Evolutionary conservation across 345 rosid species (phyloP).

Genomic region (Capsella bursapastoris): DNA sequence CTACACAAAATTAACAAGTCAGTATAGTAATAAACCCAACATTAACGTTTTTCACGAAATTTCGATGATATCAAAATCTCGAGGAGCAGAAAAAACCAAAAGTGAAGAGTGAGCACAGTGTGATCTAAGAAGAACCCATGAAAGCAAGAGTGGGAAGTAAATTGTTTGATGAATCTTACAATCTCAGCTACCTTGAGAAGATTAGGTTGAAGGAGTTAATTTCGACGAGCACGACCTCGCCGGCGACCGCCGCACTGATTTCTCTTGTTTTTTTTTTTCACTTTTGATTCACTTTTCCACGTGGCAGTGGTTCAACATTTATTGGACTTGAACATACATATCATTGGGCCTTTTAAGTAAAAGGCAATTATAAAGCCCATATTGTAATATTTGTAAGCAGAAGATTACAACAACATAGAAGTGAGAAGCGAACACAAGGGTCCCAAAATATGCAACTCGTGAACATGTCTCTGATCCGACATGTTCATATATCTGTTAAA

Average conservation of each 20-base stretch:
- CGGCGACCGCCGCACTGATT: constrained; percentile 38
- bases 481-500: too few species aligned
- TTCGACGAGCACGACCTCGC: constrained; percentile 30
- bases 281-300: not conserved
- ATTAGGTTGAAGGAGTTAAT: not conserved
- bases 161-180: not conserved
- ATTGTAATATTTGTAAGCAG: not conserved
- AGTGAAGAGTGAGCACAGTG: not conserved
- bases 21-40: not conserved
- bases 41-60: constrained; percentile 2
- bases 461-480: too few species aligned
- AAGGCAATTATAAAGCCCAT: constrained; percentile 18
- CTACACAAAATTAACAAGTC: not conserved
- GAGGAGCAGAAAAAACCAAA: not conserved
- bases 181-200: constrained; percentile 3
- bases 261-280: not conserved
- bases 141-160: not conserved
- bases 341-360: constrained; percentile 30
- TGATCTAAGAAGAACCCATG: constrained; percentile 22
- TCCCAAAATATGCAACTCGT: too few species aligned
- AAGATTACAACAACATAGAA: not conserved
- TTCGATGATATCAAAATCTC: not conserved
- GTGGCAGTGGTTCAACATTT: constrained; percentile 2
- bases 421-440: too few species aligned
- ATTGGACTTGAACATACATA: constrained; percentile 6